These are phyloP conservation scores for Chlorencoelia australis DNA, from an alignment of 2,329 filamentous ascomycete genomes.

Conservation along the genomic window DNA sequence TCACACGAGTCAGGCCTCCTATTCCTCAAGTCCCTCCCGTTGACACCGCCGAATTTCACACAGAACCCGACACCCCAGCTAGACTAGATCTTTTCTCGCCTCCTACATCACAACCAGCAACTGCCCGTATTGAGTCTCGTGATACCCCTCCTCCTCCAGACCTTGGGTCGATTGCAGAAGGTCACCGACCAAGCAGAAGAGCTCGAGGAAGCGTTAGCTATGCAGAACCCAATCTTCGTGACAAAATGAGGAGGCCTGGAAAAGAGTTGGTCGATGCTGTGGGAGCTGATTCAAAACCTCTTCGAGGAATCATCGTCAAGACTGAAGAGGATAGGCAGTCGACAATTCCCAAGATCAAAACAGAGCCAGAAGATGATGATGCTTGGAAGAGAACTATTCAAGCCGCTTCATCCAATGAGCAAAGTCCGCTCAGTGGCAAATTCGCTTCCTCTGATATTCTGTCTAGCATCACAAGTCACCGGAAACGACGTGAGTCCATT, in stretches of 20 bases:
- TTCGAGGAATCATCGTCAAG: slow-evolving; percentile 19
- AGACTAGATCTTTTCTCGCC: slow-evolving; percentile 36
- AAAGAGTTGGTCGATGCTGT: slow-evolving; percentile 70
- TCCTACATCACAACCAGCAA: slow-evolving; percentile 38
- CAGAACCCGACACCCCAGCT: slow-evolving; percentile 28
- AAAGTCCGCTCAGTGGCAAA: slow-evolving; percentile 25
- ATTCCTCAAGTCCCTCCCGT: not conserved
- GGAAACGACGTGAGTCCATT: slow-evolving; percentile 25
- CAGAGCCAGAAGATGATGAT: slow-evolving; percentile 23
- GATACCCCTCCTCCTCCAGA: slow-evolving; percentile 53
- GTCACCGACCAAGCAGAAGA: slow-evolving; percentile 55
- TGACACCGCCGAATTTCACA: slow-evolving; percentile 26
- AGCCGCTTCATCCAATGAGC: slow-evolving; percentile 19
- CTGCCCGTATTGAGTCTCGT: slow-evolving; percentile 23
- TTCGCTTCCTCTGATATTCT: slow-evolving; percentile 11
- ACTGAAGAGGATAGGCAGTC: slow-evolving; percentile 15
- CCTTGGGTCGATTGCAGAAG: slow-evolving; percentile 44
- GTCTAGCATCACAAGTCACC: slow-evolving; percentile 23
- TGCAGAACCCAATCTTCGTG: slow-evolving; percentile 69
- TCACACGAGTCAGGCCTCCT: not conserved
- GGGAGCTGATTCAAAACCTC: slow-evolving; percentile 46
- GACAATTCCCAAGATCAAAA: slow-evolving; percentile 17
- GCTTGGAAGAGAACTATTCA: slow-evolving; percentile 23
- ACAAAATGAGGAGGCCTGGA: slow-evolving; percentile 75
- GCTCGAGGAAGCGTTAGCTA: slow-evolving; percentile 64